Evolutionary conservation across 331 rosid genomes (phyloP), one percentile per base, ranked within the genome.

Genomic region (Phaseolus coccineus): DNA sequence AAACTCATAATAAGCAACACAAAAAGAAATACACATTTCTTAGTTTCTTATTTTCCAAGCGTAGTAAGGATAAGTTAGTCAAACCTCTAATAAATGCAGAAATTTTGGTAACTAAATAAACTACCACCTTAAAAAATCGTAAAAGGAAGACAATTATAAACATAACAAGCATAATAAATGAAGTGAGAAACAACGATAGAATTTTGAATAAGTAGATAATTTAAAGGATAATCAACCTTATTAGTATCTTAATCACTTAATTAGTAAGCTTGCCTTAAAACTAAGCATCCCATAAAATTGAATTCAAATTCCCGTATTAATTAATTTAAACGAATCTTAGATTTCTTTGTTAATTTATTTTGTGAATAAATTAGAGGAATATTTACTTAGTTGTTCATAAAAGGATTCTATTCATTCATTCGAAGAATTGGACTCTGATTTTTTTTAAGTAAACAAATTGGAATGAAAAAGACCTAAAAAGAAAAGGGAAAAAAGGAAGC

Each of bases 341-440:
- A 22, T 51, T 76, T 39, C 42, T 35, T 65, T 40, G 50, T 76
- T 57, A 27, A 30, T 70, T 80, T 55, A 24, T 44, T 56, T 69
- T 16, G 81, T 58, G 58, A 80, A 71, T 64, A 84, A 55, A 28
- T 52, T 71, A 66, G 22, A 59, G 48, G 74, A 77, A 84, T 84
- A 24, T 57, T 37, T 42, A 30, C 70, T 52, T 9, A 24, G 75
- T 52, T 55, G 71, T 63, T 53, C 48, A 27, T 22, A 25, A 35
- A 59, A 33, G 52, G 28, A 72, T 74, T 79, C 27, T 74, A 74
- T 69, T 67, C 80, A 76, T 59, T 44, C 82, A 55, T 68, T 46
- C 71, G 44, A 71, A 70, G 31, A 63, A 67, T 15, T 39, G 69
- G 65, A 66, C 65, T 59, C 39, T 53, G 47, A 2, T 44, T 11